phyloP scores from a whole-genome alignment of 2,329 filamentous ascomycete species.

The Knoxdaviesia proteae region DNA sequence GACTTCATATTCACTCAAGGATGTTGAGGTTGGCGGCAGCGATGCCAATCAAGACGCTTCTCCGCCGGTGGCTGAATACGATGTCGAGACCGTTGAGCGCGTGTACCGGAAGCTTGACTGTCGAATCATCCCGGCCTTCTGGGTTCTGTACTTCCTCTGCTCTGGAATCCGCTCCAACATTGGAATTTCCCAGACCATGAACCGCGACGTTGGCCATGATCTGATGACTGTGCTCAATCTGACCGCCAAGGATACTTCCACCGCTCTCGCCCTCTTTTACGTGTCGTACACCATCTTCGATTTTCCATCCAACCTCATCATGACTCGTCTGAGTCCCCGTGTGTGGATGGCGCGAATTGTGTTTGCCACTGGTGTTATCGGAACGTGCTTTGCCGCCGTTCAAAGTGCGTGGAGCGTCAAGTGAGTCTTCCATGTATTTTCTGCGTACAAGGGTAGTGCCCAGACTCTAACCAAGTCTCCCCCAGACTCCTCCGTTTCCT shows the following conservation, averaged over 20 bases:
- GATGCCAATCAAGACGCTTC: background rate
- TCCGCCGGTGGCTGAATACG: conserved; percentile 17
- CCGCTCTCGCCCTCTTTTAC: conserved; percentile 73
- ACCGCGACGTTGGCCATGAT: conserved; percentile 47
- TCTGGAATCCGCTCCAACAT: conserved; percentile 84
- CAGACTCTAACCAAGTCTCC: background rate
- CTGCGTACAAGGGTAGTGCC: conserved; percentile 4
- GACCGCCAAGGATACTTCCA: conserved; percentile 58
- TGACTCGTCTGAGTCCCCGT: conserved; percentile 67
- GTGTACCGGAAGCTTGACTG: conserved; percentile 36
- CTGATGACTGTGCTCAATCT: conserved; percentile 51
- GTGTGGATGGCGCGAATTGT: conserved; percentile 89
- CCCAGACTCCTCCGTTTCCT: conserved; percentile 55
- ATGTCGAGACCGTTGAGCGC: conserved; percentile 28
- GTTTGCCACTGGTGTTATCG: conserved; percentile 67
- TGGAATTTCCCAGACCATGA: conserved; percentile 90
- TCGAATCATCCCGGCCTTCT: conserved; percentile 55
- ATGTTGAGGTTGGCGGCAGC: background rate
- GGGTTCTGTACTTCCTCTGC: conserved; percentile 79
- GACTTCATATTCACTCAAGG: background rate
- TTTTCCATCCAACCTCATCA: conserved; percentile 69
- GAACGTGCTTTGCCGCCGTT: conserved; percentile 65
- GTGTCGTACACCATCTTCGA: conserved; percentile 84
- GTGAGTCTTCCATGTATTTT: conserved; percentile 18
- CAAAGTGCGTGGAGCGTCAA: conserved; percentile 70